Percentiles rank a stretch among this genome's conserved stretches.
These are phyloP conservation scores for Alliaria petiolata DNA, from an alignment of 345 rosid species.

Conservation along the genomic window DNA sequence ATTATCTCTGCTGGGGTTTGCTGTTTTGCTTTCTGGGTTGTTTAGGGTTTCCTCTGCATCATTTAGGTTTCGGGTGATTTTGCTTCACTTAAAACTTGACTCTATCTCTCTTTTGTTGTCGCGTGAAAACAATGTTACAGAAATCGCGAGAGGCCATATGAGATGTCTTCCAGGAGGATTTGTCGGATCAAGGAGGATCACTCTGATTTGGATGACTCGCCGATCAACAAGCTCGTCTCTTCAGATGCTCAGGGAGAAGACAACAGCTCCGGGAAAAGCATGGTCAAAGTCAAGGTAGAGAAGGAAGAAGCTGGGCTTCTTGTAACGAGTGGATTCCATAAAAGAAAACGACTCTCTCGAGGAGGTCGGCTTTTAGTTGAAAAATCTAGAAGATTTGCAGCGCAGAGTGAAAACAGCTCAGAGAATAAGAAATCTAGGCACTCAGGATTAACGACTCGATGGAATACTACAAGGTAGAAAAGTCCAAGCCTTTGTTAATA, in stretches of 20 bases:
- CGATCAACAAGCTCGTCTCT: slow-evolving; percentile 30
- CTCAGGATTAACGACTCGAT: slow-evolving; percentile 35
- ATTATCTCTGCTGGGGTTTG: not conserved
- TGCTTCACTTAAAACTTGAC: not conserved
- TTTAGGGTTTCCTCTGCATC: not conserved
- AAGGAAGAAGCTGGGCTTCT: slow-evolving; percentile 28
- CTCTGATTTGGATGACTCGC: slow-evolving; percentile 44
- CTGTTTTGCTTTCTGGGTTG: not conserved
- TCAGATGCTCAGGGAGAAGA: slow-evolving; percentile 10
- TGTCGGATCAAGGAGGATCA: slow-evolving; percentile 43
- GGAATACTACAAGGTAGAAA: slow-evolving; percentile 68
- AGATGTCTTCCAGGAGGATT: slow-evolving; percentile 35
- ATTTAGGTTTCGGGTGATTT: not conserved
- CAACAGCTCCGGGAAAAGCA: slow-evolving; percentile 6
- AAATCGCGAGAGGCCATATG: slow-evolving; percentile 12
- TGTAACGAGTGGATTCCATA: slow-evolving; percentile 29
- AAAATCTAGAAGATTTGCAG: slow-evolving; percentile 18
- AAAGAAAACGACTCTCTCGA: slow-evolving; percentile 38
- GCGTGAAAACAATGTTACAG: not conserved
- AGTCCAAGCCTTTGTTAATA: not conserved
- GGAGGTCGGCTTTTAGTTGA: slow-evolving; percentile 24
- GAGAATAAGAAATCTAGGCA: slow-evolving; percentile 32
- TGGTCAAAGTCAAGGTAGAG: slow-evolving; percentile 36
- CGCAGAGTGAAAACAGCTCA: not conserved
- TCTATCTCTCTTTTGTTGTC: not conserved